phyloP scores from a whole-genome alignment of 2,329 filamentous ascomycete species.

The Colletotrichum karsti region DNA sequence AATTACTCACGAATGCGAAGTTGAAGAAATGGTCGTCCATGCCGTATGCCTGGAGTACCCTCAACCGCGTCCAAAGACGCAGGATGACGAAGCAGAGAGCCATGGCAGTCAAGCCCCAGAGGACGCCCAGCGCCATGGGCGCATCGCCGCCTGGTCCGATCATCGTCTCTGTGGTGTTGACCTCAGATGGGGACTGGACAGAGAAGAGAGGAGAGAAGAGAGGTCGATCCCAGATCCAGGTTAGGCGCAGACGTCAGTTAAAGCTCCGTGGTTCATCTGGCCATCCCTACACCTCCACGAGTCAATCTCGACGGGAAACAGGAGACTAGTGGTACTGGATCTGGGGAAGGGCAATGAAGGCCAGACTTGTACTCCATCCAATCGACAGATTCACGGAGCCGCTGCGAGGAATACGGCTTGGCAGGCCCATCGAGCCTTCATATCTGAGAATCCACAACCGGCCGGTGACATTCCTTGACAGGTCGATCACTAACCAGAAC shows the following conservation, averaged over 20 bases:
- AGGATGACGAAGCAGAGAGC: slow-evolving; percentile 41
- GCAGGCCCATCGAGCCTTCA: not conserved
- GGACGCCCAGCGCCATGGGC: slow-evolving; percentile 32
- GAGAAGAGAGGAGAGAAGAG: not conserved
- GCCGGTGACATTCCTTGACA: slow-evolving; percentile 5
- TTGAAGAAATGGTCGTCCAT: slow-evolving; percentile 29
- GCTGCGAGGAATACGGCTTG: not conserved
- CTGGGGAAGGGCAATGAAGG: not conserved
- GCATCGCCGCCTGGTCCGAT: slow-evolving; percentile 27
- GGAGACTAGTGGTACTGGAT: not conserved
- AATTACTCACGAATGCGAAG: slow-evolving; percentile 18
- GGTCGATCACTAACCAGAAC: slow-evolving; percentile 12
- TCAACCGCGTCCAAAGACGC: slow-evolving; percentile 44
- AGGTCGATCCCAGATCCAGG: not conserved
- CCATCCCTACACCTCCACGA: not conserved
- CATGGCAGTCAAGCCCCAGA: slow-evolving; percentile 36
- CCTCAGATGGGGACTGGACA: not conserved
- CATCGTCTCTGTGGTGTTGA: slow-evolving; percentile 12
- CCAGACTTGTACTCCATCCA: not conserved
- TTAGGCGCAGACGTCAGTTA: slow-evolving; percentile 1
- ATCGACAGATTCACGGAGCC: not conserved
- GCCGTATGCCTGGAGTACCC: slow-evolving; percentile 21
- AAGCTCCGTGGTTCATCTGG: slow-evolving; percentile 9
- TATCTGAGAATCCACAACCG: not conserved
- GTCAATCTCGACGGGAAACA: not conserved